Conservation (phyloP, 2,329 filamentous ascomycete genomes). For the Aspergillus aculeatus region DNA sequence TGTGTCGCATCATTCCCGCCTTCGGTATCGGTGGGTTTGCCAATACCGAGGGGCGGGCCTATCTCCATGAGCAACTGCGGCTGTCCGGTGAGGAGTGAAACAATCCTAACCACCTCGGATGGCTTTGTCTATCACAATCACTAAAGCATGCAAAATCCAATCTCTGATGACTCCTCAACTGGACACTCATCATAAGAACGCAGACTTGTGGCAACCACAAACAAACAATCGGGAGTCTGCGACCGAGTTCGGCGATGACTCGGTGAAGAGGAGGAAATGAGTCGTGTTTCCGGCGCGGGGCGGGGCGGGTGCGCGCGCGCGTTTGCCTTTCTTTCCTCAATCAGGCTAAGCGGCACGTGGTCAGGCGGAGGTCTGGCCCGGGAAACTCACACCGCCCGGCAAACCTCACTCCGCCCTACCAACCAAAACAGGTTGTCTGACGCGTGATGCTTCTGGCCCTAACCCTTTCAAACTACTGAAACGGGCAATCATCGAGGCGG, state of each 20-base stretch:
- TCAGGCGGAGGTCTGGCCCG: no score
- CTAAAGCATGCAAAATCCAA: neutral
- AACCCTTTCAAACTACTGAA: neutral
- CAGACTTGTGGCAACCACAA: neutral
- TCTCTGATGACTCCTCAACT: no score
- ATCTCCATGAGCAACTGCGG: conserved; percentile 28
- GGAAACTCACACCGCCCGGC: neutral
- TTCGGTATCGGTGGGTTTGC: conserved; percentile 86
- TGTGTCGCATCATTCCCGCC: conserved; percentile 80
- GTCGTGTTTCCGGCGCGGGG: neutral
- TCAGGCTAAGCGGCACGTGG: neutral
- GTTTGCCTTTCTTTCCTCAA: neutral
- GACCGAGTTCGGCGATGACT: neutral
- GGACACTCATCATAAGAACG: no score
- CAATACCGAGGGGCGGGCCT: conserved; percentile 55
- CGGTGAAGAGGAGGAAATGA: neutral
- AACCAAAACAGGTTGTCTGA: neutral
- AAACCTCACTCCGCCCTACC: neutral
- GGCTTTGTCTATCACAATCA: neutral
- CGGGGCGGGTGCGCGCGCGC: neutral
- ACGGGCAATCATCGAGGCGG: neutral
- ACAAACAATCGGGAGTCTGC: neutral
- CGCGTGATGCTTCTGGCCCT: neutral
- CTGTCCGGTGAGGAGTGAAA: conserved; percentile 7
- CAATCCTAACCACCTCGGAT: neutral